phyloP scores from a whole-genome alignment of 805 yeast genomes.

The Candida boleticola region DNA sequence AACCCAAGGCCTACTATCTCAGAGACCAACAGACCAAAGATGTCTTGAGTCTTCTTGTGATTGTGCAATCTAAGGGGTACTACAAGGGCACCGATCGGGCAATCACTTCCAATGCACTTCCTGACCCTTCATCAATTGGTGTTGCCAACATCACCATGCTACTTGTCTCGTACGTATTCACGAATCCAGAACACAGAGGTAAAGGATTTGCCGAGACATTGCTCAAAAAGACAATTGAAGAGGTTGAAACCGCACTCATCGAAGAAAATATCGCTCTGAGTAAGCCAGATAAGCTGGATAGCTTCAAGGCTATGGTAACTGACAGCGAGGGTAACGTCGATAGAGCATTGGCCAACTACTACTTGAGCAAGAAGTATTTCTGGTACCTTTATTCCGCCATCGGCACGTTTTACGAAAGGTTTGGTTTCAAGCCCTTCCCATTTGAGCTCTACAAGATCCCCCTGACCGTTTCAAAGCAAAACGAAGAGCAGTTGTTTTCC shows the following conservation, averaged over 20 bases:
- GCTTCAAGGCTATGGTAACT: slow-evolving; percentile 31
- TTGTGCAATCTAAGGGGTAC: slow-evolving; percentile 25
- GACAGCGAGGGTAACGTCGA: slow-evolving; percentile 26
- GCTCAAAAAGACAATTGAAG: slow-evolving; percentile 25
- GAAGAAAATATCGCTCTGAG: slow-evolving; percentile 21
- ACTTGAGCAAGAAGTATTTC: slow-evolving; percentile 33
- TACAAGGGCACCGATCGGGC: slow-evolving; percentile 26
- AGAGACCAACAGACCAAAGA: slow-evolving; percentile 15
- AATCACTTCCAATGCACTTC: slow-evolving; percentile 19
- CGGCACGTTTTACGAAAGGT: slow-evolving; percentile 60
- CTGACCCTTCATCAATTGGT: slow-evolving; percentile 32
- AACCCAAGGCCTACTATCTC: slow-evolving; percentile 24
- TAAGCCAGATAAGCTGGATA: slow-evolving; percentile 22
- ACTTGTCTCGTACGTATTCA: slow-evolving; percentile 26
- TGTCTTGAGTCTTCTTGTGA: slow-evolving; percentile 22
- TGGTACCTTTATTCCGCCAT: slow-evolving; percentile 69
- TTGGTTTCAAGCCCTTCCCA: slow-evolving; percentile 52
- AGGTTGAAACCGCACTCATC: slow-evolving; percentile 30
- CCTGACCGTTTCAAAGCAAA: slow-evolving; percentile 13
- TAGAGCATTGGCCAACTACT: slow-evolving; percentile 27
- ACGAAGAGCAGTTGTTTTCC: slow-evolving; percentile 19
- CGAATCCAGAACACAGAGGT: slow-evolving; percentile 22
- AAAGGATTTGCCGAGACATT: slow-evolving; percentile 29
- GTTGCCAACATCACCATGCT: slow-evolving; percentile 29
- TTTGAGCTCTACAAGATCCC: slow-evolving; percentile 35